Conservation (phyloP, 2,329 filamentous ascomycete genomes). For the Pseudopithomyces maydicus region DNA sequence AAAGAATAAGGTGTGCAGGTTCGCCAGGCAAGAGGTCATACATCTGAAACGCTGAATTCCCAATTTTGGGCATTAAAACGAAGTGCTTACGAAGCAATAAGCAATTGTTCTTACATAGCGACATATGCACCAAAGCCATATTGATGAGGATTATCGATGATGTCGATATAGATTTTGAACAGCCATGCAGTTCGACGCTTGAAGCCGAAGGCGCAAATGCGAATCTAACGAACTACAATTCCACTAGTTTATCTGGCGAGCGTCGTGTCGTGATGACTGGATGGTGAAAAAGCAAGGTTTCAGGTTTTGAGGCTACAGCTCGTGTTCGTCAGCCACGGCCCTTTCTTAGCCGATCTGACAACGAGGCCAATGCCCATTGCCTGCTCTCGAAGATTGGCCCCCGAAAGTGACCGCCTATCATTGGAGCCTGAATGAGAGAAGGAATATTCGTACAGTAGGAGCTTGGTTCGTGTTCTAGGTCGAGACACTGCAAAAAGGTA, state of each 20-base stretch:
- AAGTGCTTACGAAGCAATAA: constrained; percentile 42
- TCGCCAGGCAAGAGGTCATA: constrained; percentile 7
- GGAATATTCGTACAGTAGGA: constrained; percentile 9
- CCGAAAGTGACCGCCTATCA: constrained; percentile 14
- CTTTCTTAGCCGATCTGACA: constrained; percentile 36
- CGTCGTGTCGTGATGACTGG: not conserved
- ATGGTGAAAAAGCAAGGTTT: not conserved
- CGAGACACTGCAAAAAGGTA: constrained; percentile 20
- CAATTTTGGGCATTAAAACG: constrained; percentile 12
- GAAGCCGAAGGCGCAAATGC: not conserved
- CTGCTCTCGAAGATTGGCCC: constrained; percentile 26
- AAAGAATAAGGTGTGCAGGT: constrained; percentile 9
- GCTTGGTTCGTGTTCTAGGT: constrained; percentile 20
- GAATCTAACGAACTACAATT: not conserved
- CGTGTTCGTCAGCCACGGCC: constrained; percentile 36
- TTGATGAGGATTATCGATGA: not conserved
- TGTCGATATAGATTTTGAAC: not conserved
- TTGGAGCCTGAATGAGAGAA: constrained; percentile 16
- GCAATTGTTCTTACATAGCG: constrained; percentile 19
- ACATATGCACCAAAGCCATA: constrained; percentile 8
- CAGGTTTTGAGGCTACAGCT: constrained; percentile 11
- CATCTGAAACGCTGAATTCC: constrained; percentile 33
- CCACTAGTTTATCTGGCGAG: not conserved
- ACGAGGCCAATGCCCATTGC: constrained; percentile 25
- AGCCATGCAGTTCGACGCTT: not conserved